A percentile compares a stretch with the other conserved stretches of the same genome.
These are phyloP conservation scores for Candida koratica DNA, from an alignment of 805 yeast species.

Conservation along the genomic window DNA sequence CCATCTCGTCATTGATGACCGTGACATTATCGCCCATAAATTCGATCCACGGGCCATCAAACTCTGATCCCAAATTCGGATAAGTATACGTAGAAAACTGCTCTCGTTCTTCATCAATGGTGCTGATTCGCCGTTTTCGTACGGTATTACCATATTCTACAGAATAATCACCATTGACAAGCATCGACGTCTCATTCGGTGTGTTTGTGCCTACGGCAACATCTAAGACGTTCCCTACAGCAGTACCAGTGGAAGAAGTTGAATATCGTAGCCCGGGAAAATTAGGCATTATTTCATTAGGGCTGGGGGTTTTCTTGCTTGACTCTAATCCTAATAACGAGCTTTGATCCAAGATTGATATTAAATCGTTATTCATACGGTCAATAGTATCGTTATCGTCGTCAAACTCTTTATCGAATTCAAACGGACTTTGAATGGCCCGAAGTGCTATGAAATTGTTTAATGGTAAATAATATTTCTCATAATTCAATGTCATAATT, in stretches of 20 bases:
- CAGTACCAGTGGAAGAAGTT: background rate
- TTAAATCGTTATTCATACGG: constrained; percentile 1
- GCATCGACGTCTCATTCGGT: constrained; percentile 20
- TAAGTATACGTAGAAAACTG: constrained; percentile 47
- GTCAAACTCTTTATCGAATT: constrained; percentile 40
- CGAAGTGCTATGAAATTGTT: constrained; percentile 54
- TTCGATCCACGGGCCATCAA: constrained; percentile 57
- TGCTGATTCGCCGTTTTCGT: constrained; percentile 39
- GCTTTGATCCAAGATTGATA: constrained; percentile 8
- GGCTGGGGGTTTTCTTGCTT: background rate
- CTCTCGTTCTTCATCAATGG: constrained; percentile 57
- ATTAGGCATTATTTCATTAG: too few species aligned
- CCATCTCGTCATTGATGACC: constrained; percentile 9
- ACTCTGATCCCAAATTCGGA: constrained; percentile 44
- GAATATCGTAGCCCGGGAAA: too few species aligned
- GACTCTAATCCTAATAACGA: constrained; percentile 2
- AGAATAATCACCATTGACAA: constrained; percentile 19
- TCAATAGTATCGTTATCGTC: constrained; percentile 27
- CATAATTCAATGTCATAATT: constrained; percentile 47
- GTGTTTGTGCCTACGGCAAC: background rate
- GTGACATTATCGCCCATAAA: constrained; percentile 48
- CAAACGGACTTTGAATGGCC: constrained; percentile 46
- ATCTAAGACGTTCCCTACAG: background rate
- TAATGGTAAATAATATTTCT: constrained; percentile 51
- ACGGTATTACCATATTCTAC: constrained; percentile 10